Percentiles rank a stretch among this genome's conserved stretches.
phyloP scores from a whole-genome alignment of 169 alveolate species.

The Cryptosporidium viatorum region DNA sequence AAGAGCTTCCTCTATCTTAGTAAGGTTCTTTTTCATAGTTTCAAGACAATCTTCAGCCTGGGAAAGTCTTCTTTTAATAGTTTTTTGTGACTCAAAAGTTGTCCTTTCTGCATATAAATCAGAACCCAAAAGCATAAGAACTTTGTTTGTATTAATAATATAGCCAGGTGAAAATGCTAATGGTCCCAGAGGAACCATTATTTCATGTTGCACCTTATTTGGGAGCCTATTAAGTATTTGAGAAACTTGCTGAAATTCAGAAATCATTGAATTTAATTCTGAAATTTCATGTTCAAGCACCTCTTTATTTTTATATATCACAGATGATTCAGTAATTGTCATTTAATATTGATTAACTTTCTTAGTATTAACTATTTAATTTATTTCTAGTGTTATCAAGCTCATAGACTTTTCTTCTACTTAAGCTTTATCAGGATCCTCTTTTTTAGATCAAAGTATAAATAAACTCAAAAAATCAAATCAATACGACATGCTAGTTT shows the following conservation, averaged over 20 bases:
- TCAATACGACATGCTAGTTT: too few species aligned
- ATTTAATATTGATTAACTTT: not conserved
- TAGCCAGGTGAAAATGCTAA: slow-evolving; percentile 59
- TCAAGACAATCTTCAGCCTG: slow-evolving; percentile 57
- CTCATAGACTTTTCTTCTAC: not conserved
- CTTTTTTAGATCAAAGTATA: too few species aligned
- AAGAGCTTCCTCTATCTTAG: slow-evolving; percentile 37
- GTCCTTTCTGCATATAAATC: slow-evolving; percentile 66
- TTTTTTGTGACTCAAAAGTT: slow-evolving; percentile 17
- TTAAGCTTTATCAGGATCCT: not conserved
- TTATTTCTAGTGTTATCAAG: not conserved
- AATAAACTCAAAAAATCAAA: not conserved
- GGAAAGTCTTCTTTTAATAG: slow-evolving; percentile 39
- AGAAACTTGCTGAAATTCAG: slow-evolving; percentile 40
- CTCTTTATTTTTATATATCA: slow-evolving; percentile 23
- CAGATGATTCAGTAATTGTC: slow-evolving; percentile 32
- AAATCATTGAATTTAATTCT: slow-evolving; percentile 28
- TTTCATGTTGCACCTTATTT: slow-evolving; percentile 52
- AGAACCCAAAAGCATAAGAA: slow-evolving; percentile 53
- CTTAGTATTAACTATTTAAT: not conserved
- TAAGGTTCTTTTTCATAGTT: slow-evolving; percentile 20
- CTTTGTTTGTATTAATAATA: slow-evolving; percentile 51
- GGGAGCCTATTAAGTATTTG: slow-evolving; percentile 21
- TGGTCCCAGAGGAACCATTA: slow-evolving; percentile 73
- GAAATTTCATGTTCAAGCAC: slow-evolving; percentile 37